Evolutionary conservation across 805 yeast genomes (phyloP), one percentile per base, ranked within the genome.

Genomic region (Kodamaea hsintzibuensis): DNA sequence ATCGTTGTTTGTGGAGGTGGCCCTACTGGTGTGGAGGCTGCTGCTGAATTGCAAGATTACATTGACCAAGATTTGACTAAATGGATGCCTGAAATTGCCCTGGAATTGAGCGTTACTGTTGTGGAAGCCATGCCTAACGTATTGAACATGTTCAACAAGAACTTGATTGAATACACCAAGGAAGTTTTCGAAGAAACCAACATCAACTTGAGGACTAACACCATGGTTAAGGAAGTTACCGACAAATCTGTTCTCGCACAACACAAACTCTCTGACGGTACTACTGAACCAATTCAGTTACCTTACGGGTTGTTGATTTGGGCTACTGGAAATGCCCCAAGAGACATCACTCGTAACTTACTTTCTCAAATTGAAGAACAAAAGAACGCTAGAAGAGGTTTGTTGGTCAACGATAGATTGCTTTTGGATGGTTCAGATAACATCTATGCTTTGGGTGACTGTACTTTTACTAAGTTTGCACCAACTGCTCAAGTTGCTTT

Each of bases 401-500:
- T 92, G 64, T 79, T 91, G 60, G 86, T 93, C 55, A 87, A 92
- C 73, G 96, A 90, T 53, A 86, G 82, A 70, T 76, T 91, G 59
- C 86, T 86, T 67, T 84, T 93, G 33, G 85, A 89, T 65, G 98
- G 98, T 68, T 81, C 91, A 43, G 80, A 80, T 62, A 89, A 89
- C 64, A 84, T 93, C 62, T 93, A 80, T 72, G 98, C 96, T 49
- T 75, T 92, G 54, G 98, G 98, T 70, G 98, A 92, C 77, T 92
- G 98, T 77, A 89, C 98, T 39, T 85, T 88, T 71, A 89, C 95
- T 59, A 89, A 89, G 69, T 85, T 84, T 62, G 95, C 97, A 43
- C 98, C 98, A 62, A 92, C 98, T 57, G 98, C 98, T 22, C 98
- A 92, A 80, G 98, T 91, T 53, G 98, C 98, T 42, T 85, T 91